Base-by-base conservation (phyloP, 2,329 filamentous ascomycete species). In the Hypoxylon sp. region DNA sequence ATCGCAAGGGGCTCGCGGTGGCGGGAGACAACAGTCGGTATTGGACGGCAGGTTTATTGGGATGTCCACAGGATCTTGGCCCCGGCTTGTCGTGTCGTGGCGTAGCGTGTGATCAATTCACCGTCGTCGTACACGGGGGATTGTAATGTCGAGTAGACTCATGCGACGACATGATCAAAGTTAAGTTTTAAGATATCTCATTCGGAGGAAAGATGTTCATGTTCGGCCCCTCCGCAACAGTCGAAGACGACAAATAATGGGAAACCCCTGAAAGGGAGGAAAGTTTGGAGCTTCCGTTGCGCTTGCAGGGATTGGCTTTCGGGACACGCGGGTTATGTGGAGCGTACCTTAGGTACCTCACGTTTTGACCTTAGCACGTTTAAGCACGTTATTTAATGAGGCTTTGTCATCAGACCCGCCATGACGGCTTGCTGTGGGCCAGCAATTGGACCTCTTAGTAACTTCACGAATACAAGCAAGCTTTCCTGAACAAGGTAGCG, bases 31-130 rank as follows among this genome's bases (percentile, higher is more conserved):
- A 63, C 63, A 70, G 65, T 65, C 61, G 72, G 67, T 66, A 67
- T 63, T 73, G 72, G 70, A 72, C 67, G 70, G 69, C 53, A 57
- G 56, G 61, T 67, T 54, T 47, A 62, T 42, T 54, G 55, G 37
- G 48, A 76, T 75, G 72, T 70, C 69, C 71, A 61, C 61, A 65
- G 63, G 47, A 39, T 54, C 44, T 71, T 68, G 68, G 67, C 68
- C 64, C 56, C 31, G 29, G 44, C 24, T 63, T 46, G 17, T 62
- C 44, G 42, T 50, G 53, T 31, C 13, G n/a, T 58, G 46, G 59
- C 14, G n/a, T 58, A 29, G 59, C 68, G 67, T 57, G 66, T 70
- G 58, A 31, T 46, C 5, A 33, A 52, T 46, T 57, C 42, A 61
- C 37, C 37, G 44, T 39, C 56, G 64, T 60, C 59, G 47, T 48